phyloP scores from a whole-genome alignment of 768 basidiomycete genomes.

The Kwoniella bestiolae region DNA sequence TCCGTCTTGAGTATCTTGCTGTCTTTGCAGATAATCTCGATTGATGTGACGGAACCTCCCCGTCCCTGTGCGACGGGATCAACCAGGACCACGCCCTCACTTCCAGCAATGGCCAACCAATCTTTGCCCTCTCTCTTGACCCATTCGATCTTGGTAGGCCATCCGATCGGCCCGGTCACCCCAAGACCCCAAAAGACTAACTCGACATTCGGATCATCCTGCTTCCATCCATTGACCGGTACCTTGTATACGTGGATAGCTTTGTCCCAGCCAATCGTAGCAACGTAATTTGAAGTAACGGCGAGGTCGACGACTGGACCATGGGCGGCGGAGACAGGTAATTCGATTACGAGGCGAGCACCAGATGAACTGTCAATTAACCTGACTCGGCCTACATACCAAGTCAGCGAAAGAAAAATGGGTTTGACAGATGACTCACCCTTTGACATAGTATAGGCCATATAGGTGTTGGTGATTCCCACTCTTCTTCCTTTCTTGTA shows the following conservation, averaged over 20 bases:
- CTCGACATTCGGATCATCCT: conserved; percentile 30
- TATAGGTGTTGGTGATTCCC: conserved; percentile 36
- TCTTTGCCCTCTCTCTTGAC: conserved; percentile 30
- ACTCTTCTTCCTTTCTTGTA: conserved; percentile 35
- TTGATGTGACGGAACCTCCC: not conserved
- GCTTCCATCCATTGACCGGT: conserved; percentile 30
- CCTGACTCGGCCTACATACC: conserved; percentile 35
- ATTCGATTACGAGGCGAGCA: conserved; percentile 31
- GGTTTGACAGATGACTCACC: conserved; percentile 25
- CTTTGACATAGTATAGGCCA: conserved; percentile 41
- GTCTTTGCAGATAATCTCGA: conserved; percentile 11
- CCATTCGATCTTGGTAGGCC: conserved; percentile 32
- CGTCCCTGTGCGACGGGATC: conserved; percentile 17
- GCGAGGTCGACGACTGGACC: conserved; percentile 43
- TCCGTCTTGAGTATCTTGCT: conserved; percentile 37
- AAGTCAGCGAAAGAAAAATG: not conserved
- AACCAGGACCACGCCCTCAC: conserved; percentile 36
- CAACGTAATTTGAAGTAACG: conserved; percentile 30
- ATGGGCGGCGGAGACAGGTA: conserved; percentile 12
- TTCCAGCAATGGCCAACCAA: conserved; percentile 39
- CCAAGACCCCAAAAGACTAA: not conserved
- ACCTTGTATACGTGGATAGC: conserved; percentile 35
- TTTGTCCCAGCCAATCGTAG: conserved; percentile 31
- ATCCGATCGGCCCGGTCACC: conserved; percentile 11
- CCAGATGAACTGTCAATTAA: conserved; percentile 39